These are phyloP conservation scores for Metschnikowia koreensis DNA, from an alignment of 805 yeast genomes.

Conservation along the genomic window DNA sequence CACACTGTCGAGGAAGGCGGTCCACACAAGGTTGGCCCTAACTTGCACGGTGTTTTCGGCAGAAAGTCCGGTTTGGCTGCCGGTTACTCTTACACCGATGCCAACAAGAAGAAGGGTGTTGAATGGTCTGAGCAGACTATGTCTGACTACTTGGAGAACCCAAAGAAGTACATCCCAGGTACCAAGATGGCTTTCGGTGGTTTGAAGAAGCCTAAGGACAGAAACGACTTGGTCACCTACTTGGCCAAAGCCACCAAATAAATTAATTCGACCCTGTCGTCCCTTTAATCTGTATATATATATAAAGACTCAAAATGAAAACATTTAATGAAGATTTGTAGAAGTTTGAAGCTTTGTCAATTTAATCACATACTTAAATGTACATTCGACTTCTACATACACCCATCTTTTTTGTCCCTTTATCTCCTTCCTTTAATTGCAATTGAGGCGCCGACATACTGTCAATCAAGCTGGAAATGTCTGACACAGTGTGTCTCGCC, in stretches of 20 bases:
- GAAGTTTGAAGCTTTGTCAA: too few relatives aligned
- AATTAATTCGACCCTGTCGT: slow-evolving; percentile 6
- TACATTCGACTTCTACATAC: too few relatives aligned
- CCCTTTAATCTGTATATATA: slow-evolving; percentile 15
- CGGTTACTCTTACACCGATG: slow-evolving; percentile 96
- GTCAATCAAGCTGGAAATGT: too few relatives aligned
- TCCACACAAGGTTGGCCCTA: slow-evolving; percentile 98
- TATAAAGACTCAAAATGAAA: neutral
- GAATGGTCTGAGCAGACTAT: slow-evolving; percentile 83
- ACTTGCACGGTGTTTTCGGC: slow-evolving; percentile 91
- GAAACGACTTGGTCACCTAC: slow-evolving; percentile 94
- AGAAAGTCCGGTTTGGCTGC: slow-evolving; percentile 89
- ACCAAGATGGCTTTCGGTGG: slow-evolving; percentile 99
- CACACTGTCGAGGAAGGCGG: slow-evolving; percentile 97
- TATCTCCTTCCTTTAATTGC: too few relatives aligned
- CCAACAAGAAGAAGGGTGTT: slow-evolving; percentile 95
- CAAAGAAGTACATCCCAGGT: slow-evolving; percentile 99
- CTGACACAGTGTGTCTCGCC: too few relatives aligned
- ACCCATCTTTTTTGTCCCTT: too few relatives aligned
- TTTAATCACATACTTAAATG: too few relatives aligned
- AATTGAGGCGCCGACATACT: too few relatives aligned
- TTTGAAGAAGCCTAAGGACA: slow-evolving; percentile 97
- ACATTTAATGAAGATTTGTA: neutral
- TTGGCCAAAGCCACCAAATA: slow-evolving; percentile 49
- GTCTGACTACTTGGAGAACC: slow-evolving; percentile 96